Base-by-base conservation (phyloP, 371 early-diverging fungal genomes). In the Chytridiales sp. region DNA sequence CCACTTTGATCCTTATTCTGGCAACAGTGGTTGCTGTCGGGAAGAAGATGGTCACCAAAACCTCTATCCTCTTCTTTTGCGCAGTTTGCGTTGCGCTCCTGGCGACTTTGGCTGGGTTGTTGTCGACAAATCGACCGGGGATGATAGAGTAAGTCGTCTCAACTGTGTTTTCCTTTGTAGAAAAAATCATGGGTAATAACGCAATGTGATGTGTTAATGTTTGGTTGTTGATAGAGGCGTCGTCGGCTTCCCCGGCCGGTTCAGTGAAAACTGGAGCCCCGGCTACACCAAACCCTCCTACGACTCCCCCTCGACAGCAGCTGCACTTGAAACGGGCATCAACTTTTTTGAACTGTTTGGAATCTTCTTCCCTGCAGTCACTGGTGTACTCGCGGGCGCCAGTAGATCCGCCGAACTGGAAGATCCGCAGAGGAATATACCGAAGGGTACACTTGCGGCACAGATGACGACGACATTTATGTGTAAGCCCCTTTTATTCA, bases 351-450 rank as follows among this genome's bases (percentile, higher is more conserved):
- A 30, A 4, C 39, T 53, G 34, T 68, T 72, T 32, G 72, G 56
- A 11, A 50, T 73, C 4, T 73, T 73, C 47, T 70, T 67, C 36
- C 74, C 74, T 4, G 30, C 39, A 19, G 68, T 70, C 3, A 68
- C 68, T 8, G 73, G 73, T 11, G 68, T 73, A 22, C 47, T 73
- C 39, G 42, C 74, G 11, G 74, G 70, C 19, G 46, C 51, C 38
- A 64, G 61, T 43, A 22, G 68, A 9, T 29, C 49, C 13, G 65
- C 55, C 2, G 40, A 47, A 11, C 60, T 73, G 36, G 47, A 58
- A 13, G 42, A 67, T 30, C 66, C 70, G 21, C 44, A 47, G 22
- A 21, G 49, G 5, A 44, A 58, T 15, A 69, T 73, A 17, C 70
- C 70, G 1, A 6, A 36, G 13, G 72, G 64, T 27, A 59, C 69